Evolutionary conservation across 177 flowering plant species (phyloP), one percentile per base, ranked within the genome.

Genomic region (Vitis hybrid): DNA sequence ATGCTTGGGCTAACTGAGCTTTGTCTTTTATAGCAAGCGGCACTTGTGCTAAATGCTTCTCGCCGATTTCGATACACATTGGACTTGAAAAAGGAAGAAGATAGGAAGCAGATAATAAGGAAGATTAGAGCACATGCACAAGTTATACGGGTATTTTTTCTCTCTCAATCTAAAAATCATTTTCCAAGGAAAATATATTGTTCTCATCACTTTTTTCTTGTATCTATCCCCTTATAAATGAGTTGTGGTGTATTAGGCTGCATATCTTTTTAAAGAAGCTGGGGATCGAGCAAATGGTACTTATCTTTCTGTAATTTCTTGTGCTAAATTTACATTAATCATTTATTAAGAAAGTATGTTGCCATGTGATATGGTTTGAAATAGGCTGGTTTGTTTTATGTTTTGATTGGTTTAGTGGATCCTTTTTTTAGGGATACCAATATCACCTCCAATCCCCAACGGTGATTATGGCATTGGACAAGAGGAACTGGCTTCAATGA

Each of bases 21-120:
- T 17, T 75, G 2, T 58, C 17, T 49, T 35, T 62, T 73, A 30
- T 71, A 95, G 99, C 94, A 91, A 91, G 99, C 99, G 7, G 98
- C 99, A 3, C 91, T 95, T 69, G 99, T 90, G 65, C 82, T 95
- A 15, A 95, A 95, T 91, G 98, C 98, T 73, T 88, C 98, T 64
- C 91, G 99, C 11, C 85, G 99, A 73, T 95, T 95, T 75, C 91
- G 99, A 1, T 95, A 95, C 73, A 95, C 99, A 8, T 74, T 93
- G 83, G 97, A 93, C 83, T 75, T 93, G 84, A 90, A 88, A 76
- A 90, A 77, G 79, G 92, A 89, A 83, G 92, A 89, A 77, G 97
- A 93, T 69, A 90, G 82, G 80, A 82, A 80, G 67, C 80, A 90
- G 67, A 72, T 74, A n/a, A 71, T 88, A 35, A 81, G 86, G 73